Percentiles rank a stretch among this genome's conserved stretches.
Evolutionary conservation across 1,139 yeast genomes (phyloP).

Genomic region (Wickerhamomyces sp.): DNA sequence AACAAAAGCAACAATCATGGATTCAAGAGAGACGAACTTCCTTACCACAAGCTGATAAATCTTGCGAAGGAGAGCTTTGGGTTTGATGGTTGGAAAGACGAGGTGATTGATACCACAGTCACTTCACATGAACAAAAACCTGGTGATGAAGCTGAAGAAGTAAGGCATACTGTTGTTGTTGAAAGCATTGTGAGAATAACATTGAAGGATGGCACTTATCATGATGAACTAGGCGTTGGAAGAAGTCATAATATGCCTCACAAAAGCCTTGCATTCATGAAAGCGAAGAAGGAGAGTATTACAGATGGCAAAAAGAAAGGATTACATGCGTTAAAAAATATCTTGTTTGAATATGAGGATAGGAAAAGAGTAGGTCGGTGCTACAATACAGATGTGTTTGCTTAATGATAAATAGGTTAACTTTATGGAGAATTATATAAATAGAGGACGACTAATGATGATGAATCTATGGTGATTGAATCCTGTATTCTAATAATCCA

Average conservation of each 20-base stretch:
- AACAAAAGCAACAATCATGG: constrained; percentile 5
- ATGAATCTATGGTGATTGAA: neutral
- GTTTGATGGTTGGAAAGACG: constrained; percentile 46
- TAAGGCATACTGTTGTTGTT: constrained; percentile 16
- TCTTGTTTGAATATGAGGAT: constrained; percentile 28
- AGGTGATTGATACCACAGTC: constrained; percentile 20
- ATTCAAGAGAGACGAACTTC: constrained; percentile 10
- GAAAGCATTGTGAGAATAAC: constrained; percentile 32
- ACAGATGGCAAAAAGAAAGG: constrained; percentile 42
- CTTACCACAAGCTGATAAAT: constrained; percentile 13
- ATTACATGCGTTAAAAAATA: constrained; percentile 22
- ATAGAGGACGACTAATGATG: neutral
- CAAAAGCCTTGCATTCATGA: constrained; percentile 33
- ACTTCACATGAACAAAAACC: neutral
- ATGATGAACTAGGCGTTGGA: constrained; percentile 40
- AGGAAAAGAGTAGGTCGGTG: constrained; percentile 26
- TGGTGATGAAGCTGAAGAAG: constrained; percentile 1
- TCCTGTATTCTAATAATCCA: constrained; percentile 41
- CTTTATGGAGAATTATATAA: neutral
- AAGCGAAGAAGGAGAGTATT: constrained; percentile 49
- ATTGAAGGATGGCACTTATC: constrained; percentile 45
- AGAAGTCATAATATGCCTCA: constrained; percentile 33
- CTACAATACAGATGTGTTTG: constrained; percentile 10
- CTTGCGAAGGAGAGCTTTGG: constrained; percentile 45
- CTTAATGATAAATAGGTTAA: constrained; percentile 2